Evolutionary conservation across 805 yeast genomes (phyloP).

Genomic region (Myxozyma neglecta): DNA sequence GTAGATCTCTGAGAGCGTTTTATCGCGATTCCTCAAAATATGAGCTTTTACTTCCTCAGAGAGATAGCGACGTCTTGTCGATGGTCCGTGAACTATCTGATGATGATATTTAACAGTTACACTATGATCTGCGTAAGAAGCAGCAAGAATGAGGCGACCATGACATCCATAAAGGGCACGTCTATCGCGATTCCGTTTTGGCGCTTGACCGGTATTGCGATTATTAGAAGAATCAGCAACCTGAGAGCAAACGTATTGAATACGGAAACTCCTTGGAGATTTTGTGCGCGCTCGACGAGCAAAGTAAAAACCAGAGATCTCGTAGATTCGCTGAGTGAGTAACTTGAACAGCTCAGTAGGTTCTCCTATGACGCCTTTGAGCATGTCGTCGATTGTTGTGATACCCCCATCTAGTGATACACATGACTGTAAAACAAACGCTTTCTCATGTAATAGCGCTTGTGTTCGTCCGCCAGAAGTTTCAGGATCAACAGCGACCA

Average conservation of each 20-base stretch:
- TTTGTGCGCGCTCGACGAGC: conserved; percentile 26
- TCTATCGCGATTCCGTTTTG: conserved; percentile 25
- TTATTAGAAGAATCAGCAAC: conserved; percentile 29
- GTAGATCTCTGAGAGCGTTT: conserved; percentile 19
- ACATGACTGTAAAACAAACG: conserved; percentile 14
- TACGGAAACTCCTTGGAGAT: conserved; percentile 21
- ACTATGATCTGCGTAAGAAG: conserved; percentile 17
- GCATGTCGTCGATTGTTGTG: conserved; percentile 63
- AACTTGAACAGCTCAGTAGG: conserved; percentile 23
- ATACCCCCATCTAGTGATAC: conserved; percentile 47
- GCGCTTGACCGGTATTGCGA: conserved; percentile 8
- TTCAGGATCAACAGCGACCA: conserved; percentile 10
- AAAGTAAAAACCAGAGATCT: conserved; percentile 24
- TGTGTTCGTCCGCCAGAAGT: neutral
- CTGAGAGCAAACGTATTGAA: conserved; percentile 30
- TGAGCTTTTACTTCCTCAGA: conserved; percentile 23
- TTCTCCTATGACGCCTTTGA: conserved; percentile 46
- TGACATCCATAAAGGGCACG: conserved; percentile 25
- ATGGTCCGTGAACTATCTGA: conserved; percentile 25
- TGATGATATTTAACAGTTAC: conserved; percentile 26
- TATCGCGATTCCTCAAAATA: conserved; percentile 10
- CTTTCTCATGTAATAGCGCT: conserved; percentile 5
- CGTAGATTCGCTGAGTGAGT: conserved; percentile 20
- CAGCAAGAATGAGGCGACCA: conserved; percentile 25
- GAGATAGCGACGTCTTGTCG: conserved; percentile 23